Percentiles rank a stretch among this genome's conserved stretches.
Evolutionary conservation across 192 early-diverging fungal species (phyloP).

Genomic region (Backusella liffmaniae): DNA sequence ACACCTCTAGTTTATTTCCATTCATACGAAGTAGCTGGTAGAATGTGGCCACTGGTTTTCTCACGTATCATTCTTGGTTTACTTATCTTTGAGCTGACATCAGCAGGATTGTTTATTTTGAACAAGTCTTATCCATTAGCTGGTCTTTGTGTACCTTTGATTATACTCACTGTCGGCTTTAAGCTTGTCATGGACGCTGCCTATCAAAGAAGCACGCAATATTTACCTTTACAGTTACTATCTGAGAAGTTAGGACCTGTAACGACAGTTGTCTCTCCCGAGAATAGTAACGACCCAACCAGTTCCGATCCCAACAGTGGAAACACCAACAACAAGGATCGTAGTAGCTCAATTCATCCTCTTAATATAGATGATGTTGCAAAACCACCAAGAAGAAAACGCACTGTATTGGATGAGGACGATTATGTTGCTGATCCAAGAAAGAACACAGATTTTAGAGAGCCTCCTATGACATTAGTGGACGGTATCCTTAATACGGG

Average conservation of each 20-base stretch:
- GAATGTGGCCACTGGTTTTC: constrained; percentile 72
- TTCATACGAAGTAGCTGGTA: constrained; percentile 69
- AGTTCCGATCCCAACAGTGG: neutral
- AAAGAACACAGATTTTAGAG: constrained; percentile 66
- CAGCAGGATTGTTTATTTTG: constrained; percentile 62
- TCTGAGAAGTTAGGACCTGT: constrained; percentile 32
- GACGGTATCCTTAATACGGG: constrained; percentile 72
- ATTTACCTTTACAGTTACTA: constrained; percentile 47
- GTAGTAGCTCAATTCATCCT: neutral
- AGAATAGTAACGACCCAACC: neutral
- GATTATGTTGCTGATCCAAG: constrained; percentile 61
- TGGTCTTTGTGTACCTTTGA: constrained; percentile 39
- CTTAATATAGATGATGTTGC: neutral
- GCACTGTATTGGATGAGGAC: constrained; percentile 57
- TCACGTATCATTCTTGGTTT: constrained; percentile 64
- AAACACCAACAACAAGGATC: neutral
- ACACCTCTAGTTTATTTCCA: constrained; percentile 60
- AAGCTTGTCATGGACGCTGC: constrained; percentile 41
- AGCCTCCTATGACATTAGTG: constrained; percentile 71
- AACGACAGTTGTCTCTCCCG: constrained; percentile 1
- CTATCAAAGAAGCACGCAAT: constrained; percentile 41
- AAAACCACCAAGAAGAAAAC: constrained; percentile 1
- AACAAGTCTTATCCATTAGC: constrained; percentile 48
- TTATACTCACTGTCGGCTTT: constrained; percentile 48
- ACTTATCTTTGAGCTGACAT: constrained; percentile 64